phyloP scores from a whole-genome alignment of 805 yeast genomes.

The Cyberlindnera suaveolens region DNA sequence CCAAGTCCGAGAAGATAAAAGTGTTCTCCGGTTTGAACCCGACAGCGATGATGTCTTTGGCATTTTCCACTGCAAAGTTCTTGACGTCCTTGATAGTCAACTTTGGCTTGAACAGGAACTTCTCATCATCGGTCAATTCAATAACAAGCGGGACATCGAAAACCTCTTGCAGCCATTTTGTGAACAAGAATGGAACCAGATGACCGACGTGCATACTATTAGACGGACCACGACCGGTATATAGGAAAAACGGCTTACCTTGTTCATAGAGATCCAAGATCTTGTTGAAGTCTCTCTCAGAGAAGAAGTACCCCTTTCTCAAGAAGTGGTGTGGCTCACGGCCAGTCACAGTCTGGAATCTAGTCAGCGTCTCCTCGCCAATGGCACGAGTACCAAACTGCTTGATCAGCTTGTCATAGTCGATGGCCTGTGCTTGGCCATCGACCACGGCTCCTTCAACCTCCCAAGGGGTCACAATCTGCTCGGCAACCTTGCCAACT shows the following conservation, averaged over 20 bases:
- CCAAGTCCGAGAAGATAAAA: conserved; percentile 87
- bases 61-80: conserved; percentile 71
- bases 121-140: conserved; percentile 95
- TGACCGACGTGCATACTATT: conserved; percentile 96
- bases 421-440: conserved; percentile 85
- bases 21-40: conserved; percentile 95
- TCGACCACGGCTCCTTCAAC: conserved; percentile 98
- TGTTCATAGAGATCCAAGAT: conserved; percentile 88
- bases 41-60: conserved; percentile 87
- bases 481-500: conserved; percentile 11
- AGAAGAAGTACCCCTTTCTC: conserved; percentile 86
- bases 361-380: conserved; percentile 58
- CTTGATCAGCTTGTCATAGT: conserved; percentile 79
- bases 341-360: conserved; percentile 83
- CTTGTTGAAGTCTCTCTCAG: conserved; percentile 75
- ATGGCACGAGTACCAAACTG: conserved; percentile 84
- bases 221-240: conserved; percentile 97
- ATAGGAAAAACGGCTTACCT: conserved; percentile 90
- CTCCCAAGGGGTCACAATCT: conserved; percentile 88
- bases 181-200: conserved; percentile 90
- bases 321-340: conserved; percentile 85
- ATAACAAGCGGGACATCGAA: conserved; percentile 93
- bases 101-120: conserved; percentile 88
- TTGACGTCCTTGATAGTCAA: conserved; percentile 86
- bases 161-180: conserved; percentile 97